Conservation (phyloP, 345 rosid species). For the Arabis hirsuta region DNA sequence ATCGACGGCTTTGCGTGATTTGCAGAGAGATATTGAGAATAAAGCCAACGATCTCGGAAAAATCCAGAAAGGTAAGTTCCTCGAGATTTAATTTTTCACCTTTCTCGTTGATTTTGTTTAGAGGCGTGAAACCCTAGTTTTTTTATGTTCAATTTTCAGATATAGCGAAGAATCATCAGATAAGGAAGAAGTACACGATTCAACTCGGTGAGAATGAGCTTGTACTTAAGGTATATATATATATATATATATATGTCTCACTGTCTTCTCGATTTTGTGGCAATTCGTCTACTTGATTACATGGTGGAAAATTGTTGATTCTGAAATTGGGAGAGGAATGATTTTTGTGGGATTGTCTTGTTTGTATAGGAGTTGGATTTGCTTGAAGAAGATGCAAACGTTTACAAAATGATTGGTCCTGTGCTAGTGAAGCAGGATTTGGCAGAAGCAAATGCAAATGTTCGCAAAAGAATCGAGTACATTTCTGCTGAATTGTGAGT, state of each 20-base stretch:
- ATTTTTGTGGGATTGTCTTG: constrained; percentile 10
- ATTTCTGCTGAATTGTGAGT: constrained; percentile 89
- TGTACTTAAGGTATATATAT: constrained; percentile 69
- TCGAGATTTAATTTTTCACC: background rate
- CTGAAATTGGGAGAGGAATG: background rate
- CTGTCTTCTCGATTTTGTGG: constrained; percentile 10
- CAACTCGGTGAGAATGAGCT: constrained; percentile 98
- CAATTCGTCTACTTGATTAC: background rate
- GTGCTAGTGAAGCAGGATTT: constrained; percentile 96
- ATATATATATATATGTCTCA: background rate
- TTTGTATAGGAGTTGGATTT: constrained; percentile 79
- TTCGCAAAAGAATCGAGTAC: constrained; percentile 91
- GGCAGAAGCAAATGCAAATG: constrained; percentile 97
- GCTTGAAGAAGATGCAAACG: constrained; percentile 86
- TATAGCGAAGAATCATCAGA: constrained; percentile 86
- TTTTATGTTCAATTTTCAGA: constrained; percentile 45
- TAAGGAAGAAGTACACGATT: constrained; percentile 90
- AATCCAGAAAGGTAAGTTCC: constrained; percentile 70
- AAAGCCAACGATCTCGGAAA: constrained; percentile 83
- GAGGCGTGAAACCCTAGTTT: constrained; percentile 28
- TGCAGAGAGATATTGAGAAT: constrained; percentile 82
- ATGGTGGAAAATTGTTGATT: constrained; percentile 10
- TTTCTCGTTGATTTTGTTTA: background rate
- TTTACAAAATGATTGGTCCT: constrained; percentile 92
- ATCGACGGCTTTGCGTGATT: constrained; percentile 66